These are phyloP conservation scores for Sugiyamaella paludigena DNA, from an alignment of 1,139 yeast genomes.

Conservation along the genomic window DNA sequence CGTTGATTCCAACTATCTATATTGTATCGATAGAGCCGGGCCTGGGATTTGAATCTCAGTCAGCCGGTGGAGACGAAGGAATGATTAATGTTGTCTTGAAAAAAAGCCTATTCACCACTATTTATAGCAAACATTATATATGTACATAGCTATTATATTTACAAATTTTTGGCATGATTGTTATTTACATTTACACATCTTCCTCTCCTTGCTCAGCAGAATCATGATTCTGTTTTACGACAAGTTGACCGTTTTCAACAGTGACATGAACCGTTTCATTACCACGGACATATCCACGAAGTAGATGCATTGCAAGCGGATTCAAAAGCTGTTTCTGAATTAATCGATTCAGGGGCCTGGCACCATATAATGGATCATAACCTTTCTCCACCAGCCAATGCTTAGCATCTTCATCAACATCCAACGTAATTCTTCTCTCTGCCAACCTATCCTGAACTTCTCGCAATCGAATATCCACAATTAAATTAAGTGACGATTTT, in stretches of 20 bases:
- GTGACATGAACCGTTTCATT: slow-evolving; percentile 59
- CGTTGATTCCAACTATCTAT: no score
- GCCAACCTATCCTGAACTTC: slow-evolving; percentile 76
- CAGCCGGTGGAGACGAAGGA: no score
- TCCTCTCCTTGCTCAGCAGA: slow-evolving; percentile 22
- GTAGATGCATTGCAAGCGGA: slow-evolving; percentile 77
- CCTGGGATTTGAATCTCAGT: no score
- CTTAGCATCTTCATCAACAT: slow-evolving; percentile 58
- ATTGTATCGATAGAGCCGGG: no score
- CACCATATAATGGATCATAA: slow-evolving; percentile 89
- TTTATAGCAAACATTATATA: no score
- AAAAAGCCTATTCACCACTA: no score
- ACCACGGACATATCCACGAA: slow-evolving; percentile 73
- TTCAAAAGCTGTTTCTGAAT: slow-evolving; percentile 78
- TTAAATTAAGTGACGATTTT: slow-evolving; percentile 64
- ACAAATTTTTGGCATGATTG: no score
- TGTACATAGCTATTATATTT: background rate
- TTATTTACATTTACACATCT: slow-evolving; percentile 4
- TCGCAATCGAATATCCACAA: slow-evolving; percentile 75
- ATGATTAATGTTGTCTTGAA: no score
- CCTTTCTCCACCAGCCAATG: slow-evolving; percentile 79
- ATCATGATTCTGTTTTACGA: slow-evolving; percentile 51
- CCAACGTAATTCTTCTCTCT: slow-evolving; percentile 73
- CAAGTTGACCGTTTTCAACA: slow-evolving; percentile 40
- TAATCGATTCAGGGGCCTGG: slow-evolving; percentile 89